These are phyloP conservation scores for Tricholoma matsutake DNA, from an alignment of 768 basidiomycete species.

Conservation along the genomic window DNA sequence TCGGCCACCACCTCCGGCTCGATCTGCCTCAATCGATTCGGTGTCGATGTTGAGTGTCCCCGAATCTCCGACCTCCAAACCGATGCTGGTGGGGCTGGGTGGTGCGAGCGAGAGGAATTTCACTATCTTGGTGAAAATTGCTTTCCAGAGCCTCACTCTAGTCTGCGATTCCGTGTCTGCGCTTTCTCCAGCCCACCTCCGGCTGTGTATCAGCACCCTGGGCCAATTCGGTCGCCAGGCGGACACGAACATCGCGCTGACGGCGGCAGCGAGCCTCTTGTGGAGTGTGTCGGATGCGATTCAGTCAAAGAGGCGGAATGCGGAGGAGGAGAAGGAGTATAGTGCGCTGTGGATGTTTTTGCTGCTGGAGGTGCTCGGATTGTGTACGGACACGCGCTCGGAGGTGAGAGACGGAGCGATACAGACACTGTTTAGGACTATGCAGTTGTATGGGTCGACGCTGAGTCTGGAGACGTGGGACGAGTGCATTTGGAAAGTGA, in stretches of 20 bases:
- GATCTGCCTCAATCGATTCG: slow-evolving; percentile 39
- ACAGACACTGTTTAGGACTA: slow-evolving; percentile 89
- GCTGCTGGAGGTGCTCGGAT: slow-evolving; percentile 74
- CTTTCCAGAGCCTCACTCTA: slow-evolving; percentile 89
- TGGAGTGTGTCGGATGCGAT: slow-evolving; percentile 98
- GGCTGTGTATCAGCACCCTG: slow-evolving; percentile 85
- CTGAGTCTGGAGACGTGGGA: slow-evolving; percentile 84
- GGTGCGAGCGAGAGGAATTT: slow-evolving; percentile 67
- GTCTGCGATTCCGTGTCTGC: slow-evolving; percentile 91
- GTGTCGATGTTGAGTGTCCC: slow-evolving; percentile 35
- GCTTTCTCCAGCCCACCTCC: slow-evolving; percentile 77
- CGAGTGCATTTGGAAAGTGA: slow-evolving; percentile 86
- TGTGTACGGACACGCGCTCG: slow-evolving; percentile 78
- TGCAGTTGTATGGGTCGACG: slow-evolving; percentile 90
- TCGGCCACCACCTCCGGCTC: slow-evolving; percentile 41
- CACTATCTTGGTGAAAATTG: slow-evolving; percentile 79
- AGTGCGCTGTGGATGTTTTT: slow-evolving; percentile 94
- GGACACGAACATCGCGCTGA: slow-evolving; percentile 95
- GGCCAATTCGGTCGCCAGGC: slow-evolving; percentile 89
- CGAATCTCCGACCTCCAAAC: slow-evolving; percentile 37
- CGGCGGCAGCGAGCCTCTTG: slow-evolving; percentile 87
- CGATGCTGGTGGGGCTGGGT: slow-evolving; percentile 49
- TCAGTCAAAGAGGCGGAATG: slow-evolving; percentile 72
- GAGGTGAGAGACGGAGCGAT: slow-evolving; percentile 94
- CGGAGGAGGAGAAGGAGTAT: slow-evolving; percentile 65